Evolutionary conservation across 1,139 yeast genomes (phyloP), one percentile per base, ranked within the genome.

Genomic region (Hyphopichia khmerensis): DNA sequence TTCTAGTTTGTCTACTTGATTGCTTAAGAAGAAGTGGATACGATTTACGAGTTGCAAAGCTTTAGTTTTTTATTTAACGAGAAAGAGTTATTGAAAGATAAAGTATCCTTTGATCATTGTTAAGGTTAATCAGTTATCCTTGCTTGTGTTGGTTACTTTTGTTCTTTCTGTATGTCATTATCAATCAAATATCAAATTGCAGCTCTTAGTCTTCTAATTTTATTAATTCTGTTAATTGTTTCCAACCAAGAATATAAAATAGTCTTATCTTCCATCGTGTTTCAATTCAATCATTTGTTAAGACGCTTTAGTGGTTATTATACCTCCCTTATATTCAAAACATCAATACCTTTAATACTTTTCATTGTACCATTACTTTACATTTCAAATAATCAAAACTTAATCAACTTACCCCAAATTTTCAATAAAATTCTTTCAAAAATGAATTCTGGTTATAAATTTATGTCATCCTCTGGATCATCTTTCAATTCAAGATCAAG

Each of bases 401-500:
- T 33, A 8, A 19, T 39, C 8, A 52, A 48, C 35, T 21, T 55
- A 31, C 53, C 55, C 2, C 47, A 43, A 33, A 32, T 49, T 31
- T 33, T 48, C 18, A 47, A 54, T 30, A 48, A 42, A 40, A 35
- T 42, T 7, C 24, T 45, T n/a, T 16, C 41, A 9, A 39, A 41
- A 11, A 57, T 57, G 59, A 51, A 54, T 39, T 36, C 44, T n/a
- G 50, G 51, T 3, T 48, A 43, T 24, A 43, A 36, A 17, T 48
- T 37, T 38, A 38, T 46, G 42, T 34, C 43, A 4, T 23, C 27
- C 6, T 33, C 40, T 8, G 11, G 13, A 13, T 33, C 36, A 11
- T 29, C 33, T 6, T 26, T 26, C 9, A 17, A 18, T 16, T 35
- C 44, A 18, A 29, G 43, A 35, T 44, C 40, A 8, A 45, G 59